Evolutionary conservation across 1,284 basidiomycete species (phyloP).

Genomic region (Golubevia pallescens): DNA sequence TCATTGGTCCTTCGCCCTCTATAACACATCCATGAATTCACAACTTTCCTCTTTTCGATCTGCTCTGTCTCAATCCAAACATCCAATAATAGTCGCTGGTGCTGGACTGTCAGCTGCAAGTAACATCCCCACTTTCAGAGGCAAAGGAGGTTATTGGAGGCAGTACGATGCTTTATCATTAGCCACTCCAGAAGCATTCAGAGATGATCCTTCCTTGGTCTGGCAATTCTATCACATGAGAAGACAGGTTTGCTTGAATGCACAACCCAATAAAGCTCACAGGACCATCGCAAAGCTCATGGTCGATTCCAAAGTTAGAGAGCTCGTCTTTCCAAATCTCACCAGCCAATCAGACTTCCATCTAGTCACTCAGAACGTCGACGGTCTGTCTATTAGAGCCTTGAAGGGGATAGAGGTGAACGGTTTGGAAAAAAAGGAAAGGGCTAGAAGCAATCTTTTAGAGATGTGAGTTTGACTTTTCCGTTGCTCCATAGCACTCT

Average conservation of each 20-base stretch:
- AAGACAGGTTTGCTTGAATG: slow-evolving; percentile 67
- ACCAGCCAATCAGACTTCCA: slow-evolving; percentile 64
- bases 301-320: neutral
- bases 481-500: too few relatives aligned
- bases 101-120: slow-evolving; percentile 70
- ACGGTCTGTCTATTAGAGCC: slow-evolving; percentile 69
- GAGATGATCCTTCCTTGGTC: slow-evolving; percentile 69
- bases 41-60: slow-evolving; percentile 44
- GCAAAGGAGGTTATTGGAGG: slow-evolving; percentile 72
- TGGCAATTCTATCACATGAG: slow-evolving; percentile 75
- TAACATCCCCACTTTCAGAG: slow-evolving; percentile 74
- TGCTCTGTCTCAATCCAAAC: slow-evolving; percentile 65
- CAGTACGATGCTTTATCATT: slow-evolving; percentile 70
- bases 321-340: slow-evolving; percentile 12
- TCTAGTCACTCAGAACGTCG: slow-evolving; percentile 74
- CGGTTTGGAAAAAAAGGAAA: slow-evolving; percentile 1
- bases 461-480: slow-evolving; percentile 69
- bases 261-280: slow-evolving; percentile 72
- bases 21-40: too few relatives aligned
- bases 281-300: slow-evolving; percentile 69
- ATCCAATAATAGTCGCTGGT: slow-evolving; percentile 70
- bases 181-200: slow-evolving; percentile 72
- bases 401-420: slow-evolving; percentile 3
- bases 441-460: slow-evolving; percentile 64
- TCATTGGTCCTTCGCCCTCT: too few relatives aligned